phyloP scores from a whole-genome alignment of 2,329 filamentous ascomycete species.

The Aspergillus udagawae region DNA sequence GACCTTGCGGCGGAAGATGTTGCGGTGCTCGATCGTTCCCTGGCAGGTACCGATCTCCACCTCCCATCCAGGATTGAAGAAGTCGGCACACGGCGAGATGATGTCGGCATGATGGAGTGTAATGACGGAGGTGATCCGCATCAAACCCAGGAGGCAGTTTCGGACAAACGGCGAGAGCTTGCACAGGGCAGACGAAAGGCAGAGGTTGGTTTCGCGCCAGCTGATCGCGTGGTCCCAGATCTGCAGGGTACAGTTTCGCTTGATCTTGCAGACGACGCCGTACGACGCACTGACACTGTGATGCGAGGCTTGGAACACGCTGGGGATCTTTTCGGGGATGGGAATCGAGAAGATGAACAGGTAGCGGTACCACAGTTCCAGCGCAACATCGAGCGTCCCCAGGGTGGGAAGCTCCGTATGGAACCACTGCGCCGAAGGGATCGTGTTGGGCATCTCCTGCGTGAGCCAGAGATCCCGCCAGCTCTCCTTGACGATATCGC shows the following conservation, averaged over 20 bases:
- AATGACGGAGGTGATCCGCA: constrained; percentile 47
- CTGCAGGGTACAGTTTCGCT: constrained; percentile 56
- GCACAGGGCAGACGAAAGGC: constrained; percentile 48
- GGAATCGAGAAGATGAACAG: constrained; percentile 56
- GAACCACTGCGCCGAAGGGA: constrained; percentile 35
- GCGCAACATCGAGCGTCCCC: constrained; percentile 32
- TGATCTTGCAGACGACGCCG: constrained; percentile 59
- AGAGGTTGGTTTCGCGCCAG: constrained; percentile 55
- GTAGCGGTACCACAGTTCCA: constrained; percentile 41
- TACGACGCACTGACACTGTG: constrained; percentile 60
- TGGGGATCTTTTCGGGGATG: constrained; percentile 53
- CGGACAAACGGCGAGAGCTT: constrained; percentile 48
- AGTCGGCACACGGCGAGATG: constrained; percentile 54
- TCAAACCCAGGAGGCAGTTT: constrained; percentile 45
- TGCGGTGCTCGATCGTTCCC: constrained; percentile 54
- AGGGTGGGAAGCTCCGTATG: constrained; percentile 38
- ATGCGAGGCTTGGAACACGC: constrained; percentile 61
- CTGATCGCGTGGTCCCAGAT: constrained; percentile 63
- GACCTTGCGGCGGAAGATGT: constrained; percentile 56
- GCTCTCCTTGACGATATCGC: constrained; percentile 40
- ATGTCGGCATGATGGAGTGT: constrained; percentile 56
- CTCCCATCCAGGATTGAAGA: constrained; percentile 64
- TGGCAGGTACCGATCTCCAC: constrained; percentile 58
- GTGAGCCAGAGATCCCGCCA: constrained; percentile 48
- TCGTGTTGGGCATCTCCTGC: constrained; percentile 40